A percentile compares a stretch with the other conserved stretches of the same genome.
Conservation (phyloP, 2,329 filamentous ascomycete species). For the Cryphonectria parasitica region DNA sequence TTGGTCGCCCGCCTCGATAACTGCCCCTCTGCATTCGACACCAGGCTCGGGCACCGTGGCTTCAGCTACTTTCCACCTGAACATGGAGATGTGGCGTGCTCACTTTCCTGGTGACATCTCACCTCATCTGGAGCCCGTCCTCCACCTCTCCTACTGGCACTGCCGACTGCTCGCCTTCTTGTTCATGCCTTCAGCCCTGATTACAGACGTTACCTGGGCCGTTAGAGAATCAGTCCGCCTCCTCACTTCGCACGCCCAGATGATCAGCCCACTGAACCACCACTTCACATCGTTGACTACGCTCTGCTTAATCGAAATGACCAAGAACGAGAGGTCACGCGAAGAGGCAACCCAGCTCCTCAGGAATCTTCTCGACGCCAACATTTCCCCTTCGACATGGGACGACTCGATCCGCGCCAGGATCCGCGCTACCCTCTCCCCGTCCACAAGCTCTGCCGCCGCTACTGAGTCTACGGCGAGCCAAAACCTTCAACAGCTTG, state of each 20-base stretch:
- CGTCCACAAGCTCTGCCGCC: conserved; percentile 43
- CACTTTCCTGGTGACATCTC: conserved; percentile 63
- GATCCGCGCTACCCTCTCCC: conserved; percentile 49
- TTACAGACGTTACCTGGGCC: conserved; percentile 62
- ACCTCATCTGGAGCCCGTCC: conserved; percentile 54
- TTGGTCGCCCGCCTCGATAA: conserved; percentile 34
- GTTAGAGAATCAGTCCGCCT: conserved; percentile 63
- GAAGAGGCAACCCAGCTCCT: conserved; percentile 62
- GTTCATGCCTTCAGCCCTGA: conserved; percentile 58
- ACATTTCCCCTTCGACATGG: conserved; percentile 56
- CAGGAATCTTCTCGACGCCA: conserved; percentile 59
- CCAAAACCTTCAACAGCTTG: conserved; percentile 63
- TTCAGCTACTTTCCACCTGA: conserved; percentile 56
- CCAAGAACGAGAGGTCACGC: conserved; percentile 56
- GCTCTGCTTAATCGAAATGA: conserved; percentile 64
- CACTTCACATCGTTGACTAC: conserved; percentile 66
- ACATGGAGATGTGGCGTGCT: conserved; percentile 68
- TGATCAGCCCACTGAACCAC: conserved; percentile 67
- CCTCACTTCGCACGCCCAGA: conserved; percentile 56
- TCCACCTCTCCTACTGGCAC: conserved; percentile 74
- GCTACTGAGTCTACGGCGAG: conserved; percentile 47
- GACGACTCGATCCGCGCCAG: conserved; percentile 58
- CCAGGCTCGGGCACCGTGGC: conserved; percentile 48
- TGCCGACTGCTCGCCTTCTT: conserved; percentile 67
- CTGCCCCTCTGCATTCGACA: conserved; percentile 47